Evolutionary conservation across 768 basidiomycete genomes (phyloP).

Genomic region (Tylopilus sp.): DNA sequence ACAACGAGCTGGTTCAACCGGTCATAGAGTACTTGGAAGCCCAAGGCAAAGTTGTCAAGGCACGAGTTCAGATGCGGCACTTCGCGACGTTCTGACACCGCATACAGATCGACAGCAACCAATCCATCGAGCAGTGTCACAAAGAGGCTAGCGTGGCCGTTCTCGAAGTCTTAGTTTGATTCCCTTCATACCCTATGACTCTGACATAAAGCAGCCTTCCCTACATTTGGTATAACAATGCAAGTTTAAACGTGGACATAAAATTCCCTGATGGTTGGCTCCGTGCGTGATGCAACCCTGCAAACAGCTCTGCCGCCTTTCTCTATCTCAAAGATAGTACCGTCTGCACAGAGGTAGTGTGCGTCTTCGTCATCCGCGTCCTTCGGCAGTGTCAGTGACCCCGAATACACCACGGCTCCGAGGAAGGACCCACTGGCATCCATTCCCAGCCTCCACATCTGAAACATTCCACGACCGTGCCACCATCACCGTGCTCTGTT

Average conservation of each 20-base stretch:
- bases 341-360: slow-evolving; percentile 78
- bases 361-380: slow-evolving; percentile 56
- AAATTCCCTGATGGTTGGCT: slow-evolving; percentile 35
- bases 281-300: slow-evolving; percentile 35
- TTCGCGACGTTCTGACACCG: neutral
- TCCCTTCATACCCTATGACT: neutral
- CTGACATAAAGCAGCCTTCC: neutral
- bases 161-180: slow-evolving; percentile 39
- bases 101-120: slow-evolving; percentile 63
- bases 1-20: slow-evolving; percentile 86
- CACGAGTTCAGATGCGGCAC: slow-evolving; percentile 26
- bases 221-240: neutral
- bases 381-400: slow-evolving; percentile 35
- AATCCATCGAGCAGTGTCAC: slow-evolving; percentile 71
- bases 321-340: slow-evolving; percentile 62
- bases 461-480: slow-evolving; percentile 69
- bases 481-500: slow-evolving; percentile 42
- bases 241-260: slow-evolving; percentile 42
- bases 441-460: slow-evolving; percentile 84
- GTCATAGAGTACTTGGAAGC: slow-evolving; percentile 81
- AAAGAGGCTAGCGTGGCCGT: slow-evolving; percentile 54
- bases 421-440: slow-evolving; percentile 59
- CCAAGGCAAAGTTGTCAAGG: slow-evolving; percentile 74
- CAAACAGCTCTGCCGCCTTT: slow-evolving; percentile 57
- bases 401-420: slow-evolving; percentile 1